Evolutionary conservation across 352 stramenopile species (phyloP).

Genomic region (Phytopythium delawarense): DNA sequence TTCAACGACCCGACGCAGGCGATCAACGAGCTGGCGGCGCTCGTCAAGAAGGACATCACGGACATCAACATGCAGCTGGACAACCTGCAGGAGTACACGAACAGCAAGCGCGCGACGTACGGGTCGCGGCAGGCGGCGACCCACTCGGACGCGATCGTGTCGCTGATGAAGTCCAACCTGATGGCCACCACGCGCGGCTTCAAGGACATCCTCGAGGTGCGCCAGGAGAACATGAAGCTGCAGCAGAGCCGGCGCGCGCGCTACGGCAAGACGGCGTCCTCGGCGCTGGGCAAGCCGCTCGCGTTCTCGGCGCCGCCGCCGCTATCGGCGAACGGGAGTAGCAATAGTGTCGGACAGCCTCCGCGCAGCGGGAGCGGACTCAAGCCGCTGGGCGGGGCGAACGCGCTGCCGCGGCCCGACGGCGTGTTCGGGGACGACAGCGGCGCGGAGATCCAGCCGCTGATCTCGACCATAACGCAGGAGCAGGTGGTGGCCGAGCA

Average conservation of each 20-base stretch:
- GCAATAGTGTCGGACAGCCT: conserved; percentile 7
- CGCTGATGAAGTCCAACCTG: conserved; percentile 81
- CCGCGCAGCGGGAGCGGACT: conserved; percentile 28
- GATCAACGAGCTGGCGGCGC: conserved; percentile 77
- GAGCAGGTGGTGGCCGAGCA: conserved; percentile 73
- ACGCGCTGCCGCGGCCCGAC: conserved; percentile 51
- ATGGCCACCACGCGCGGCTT: conserved; percentile 77
- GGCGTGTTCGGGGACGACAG: conserved; percentile 22
- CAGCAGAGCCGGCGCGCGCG: conserved; percentile 73
- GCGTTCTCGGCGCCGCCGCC: conserved; percentile 47
- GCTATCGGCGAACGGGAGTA: background rate
- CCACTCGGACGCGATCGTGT: conserved; percentile 80
- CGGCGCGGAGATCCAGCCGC: conserved; percentile 48
- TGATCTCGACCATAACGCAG: conserved; percentile 73
- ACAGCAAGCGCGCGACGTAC: conserved; percentile 54
- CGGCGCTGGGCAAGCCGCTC: conserved; percentile 66
- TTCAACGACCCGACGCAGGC: conserved; percentile 83
- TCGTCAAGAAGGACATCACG: conserved; percentile 87
- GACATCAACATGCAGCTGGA: conserved; percentile 85
- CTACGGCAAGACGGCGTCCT: conserved; percentile 75
- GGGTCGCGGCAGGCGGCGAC: conserved; percentile 67
- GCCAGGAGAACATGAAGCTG: conserved; percentile 87
- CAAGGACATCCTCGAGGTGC: conserved; percentile 82
- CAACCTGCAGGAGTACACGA: conserved; percentile 77
- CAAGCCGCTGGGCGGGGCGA: conserved; percentile 38